Conservation (phyloP, 257 asterid species). For the Lavandula angustifolia region DNA sequence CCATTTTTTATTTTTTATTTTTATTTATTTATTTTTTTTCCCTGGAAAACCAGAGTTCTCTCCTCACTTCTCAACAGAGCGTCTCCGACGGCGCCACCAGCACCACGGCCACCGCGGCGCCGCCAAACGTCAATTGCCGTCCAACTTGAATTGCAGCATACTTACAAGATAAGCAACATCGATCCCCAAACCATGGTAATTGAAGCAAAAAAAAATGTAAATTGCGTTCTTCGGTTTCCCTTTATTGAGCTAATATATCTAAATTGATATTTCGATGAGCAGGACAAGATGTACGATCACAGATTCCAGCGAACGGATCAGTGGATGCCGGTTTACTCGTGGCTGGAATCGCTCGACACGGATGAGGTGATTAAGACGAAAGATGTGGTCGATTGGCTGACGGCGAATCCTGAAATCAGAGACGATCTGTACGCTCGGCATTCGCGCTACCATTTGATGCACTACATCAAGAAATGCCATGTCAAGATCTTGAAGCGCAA, state of each 20-base stretch:
- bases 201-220: not conserved
- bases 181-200: conserved; percentile 34
- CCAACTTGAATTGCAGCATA: conserved; percentile 12
- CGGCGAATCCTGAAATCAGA: conserved; percentile 68
- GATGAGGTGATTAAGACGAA: conserved; percentile 83
- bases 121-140: not conserved
- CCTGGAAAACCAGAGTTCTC: too few relatives aligned
- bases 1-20: too few relatives aligned
- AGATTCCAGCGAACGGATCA: conserved; percentile 97
- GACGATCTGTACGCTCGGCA: conserved; percentile 76
- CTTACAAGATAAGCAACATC: conserved; percentile 15
- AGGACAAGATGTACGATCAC: conserved; percentile 57
- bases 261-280: conserved; percentile 13
- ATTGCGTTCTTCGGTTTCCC: not conserved
- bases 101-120: not conserved
- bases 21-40: too few relatives aligned
- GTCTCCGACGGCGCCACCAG: not conserved
- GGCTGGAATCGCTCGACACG: conserved; percentile 79
- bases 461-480: conserved; percentile 90
- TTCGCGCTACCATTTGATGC: conserved; percentile 94
- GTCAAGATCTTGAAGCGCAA: conserved; percentile 81
- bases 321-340: conserved; percentile 89
- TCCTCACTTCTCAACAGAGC: not conserved
- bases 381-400: conserved; percentile 81
- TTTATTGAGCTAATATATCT: not conserved